Evolutionary conservation across 768 basidiomycete genomes (phyloP), one percentile per base, ranked within the genome.

Genomic region (Tephrocybe sp.): DNA sequence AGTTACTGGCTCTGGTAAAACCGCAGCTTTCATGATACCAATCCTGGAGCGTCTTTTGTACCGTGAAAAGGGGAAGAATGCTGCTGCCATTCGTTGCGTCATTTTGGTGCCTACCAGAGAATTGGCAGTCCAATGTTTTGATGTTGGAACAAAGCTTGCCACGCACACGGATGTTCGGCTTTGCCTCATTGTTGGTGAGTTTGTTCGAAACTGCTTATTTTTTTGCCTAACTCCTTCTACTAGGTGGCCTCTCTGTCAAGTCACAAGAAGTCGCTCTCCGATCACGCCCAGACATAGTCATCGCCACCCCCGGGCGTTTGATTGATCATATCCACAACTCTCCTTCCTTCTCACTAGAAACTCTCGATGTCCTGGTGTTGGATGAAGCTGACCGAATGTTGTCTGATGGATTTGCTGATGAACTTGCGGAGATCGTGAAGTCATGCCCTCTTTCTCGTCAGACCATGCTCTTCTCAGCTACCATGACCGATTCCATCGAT

Each of bases 341-440:
- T 1, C 91, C 88, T 8, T 83, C 89, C 10, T 98, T 98, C 72
- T 84, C 86, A 9, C 79, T 99, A 29, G 94, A 97, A 59, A 84
- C 89, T 0, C 78, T 98, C 29, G 97, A 98, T 62, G 82, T 98
- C 44, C 76, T 99, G 34, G 88, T 99, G 12, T 80, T 99, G 15
- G 97, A 99, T 61, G 97, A 99, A 70, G 97, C 97, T 1, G 97
- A 99, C 67, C 80, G 97, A 45, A 98, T 99, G 91, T 82, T 99
- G 27, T 86, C 83, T 1, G 90, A 94, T 66, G 97, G 94, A 22
- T 99, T 98, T 70, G 83, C 88, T 6, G 97, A 94, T 64, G 97
- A 98, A 66, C 75, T 99, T 27, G 73, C 82, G 15, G 97, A 99
- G 69, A 97, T 99, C 59, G 84, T 98, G 69, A 86, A 85, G 59